These are phyloP conservation scores for Priceomyces melissophilus DNA, from an alignment of 805 yeast genomes.

Conservation along the genomic window DNA sequence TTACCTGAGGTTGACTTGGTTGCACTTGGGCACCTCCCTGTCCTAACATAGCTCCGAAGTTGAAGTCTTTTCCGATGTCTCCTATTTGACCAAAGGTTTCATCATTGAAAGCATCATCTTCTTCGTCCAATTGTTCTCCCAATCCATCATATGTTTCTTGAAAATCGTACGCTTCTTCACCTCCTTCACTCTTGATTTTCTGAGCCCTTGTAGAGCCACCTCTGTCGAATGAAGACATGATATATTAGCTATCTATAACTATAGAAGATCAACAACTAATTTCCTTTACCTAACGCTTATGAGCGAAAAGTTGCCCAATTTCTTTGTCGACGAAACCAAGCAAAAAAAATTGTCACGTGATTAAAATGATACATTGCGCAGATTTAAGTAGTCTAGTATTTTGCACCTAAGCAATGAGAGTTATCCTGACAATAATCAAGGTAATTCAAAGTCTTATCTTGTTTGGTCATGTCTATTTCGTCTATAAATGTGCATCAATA, in stretches of 20 bases:
- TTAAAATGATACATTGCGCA: too few species aligned
- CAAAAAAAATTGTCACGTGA: constrained; percentile 1
- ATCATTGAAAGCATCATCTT: constrained; percentile 76
- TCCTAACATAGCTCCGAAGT: constrained; percentile 42
- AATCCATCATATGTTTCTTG: constrained; percentile 82
- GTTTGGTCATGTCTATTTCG: too few species aligned
- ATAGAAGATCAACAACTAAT: too few species aligned
- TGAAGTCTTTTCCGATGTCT: constrained; percentile 58
- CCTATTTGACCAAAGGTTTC: constrained; percentile 68
- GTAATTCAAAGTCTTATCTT: not conserved
- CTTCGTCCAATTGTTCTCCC: constrained; percentile 61
- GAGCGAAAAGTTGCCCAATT: too few species aligned
- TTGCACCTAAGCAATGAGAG: not conserved
- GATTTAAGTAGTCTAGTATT: not conserved
- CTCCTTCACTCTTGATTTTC: constrained; percentile 11
- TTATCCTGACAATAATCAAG: not conserved
- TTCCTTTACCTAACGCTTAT: too few species aligned
- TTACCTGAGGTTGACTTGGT: constrained; percentile 13
- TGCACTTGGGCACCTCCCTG: constrained; percentile 7
- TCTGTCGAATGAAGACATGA: constrained; percentile 68
- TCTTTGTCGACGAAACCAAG: too few species aligned
- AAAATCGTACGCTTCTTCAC: constrained; percentile 55
- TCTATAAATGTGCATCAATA: too few species aligned
- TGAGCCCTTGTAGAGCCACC: constrained; percentile 45
- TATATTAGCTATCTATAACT: not conserved